phyloP scores from a whole-genome alignment of 768 basidiomycete genomes.

The Tylopilus balloui region DNA sequence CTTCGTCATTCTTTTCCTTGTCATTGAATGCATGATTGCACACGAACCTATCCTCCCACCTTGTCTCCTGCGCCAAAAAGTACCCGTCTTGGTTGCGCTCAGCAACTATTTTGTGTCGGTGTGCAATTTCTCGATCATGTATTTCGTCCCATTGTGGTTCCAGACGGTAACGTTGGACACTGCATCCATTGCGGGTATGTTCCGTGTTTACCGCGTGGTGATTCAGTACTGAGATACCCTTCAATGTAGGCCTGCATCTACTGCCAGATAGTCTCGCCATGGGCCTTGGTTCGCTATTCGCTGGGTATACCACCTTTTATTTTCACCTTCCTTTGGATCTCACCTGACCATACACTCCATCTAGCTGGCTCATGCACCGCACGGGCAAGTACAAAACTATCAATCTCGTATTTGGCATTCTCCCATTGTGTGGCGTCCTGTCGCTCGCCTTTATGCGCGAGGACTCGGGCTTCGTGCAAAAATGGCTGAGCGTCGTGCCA shows the following conservation, averaged over 20 bases:
- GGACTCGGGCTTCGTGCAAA: conserved; percentile 20
- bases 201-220: not conserved
- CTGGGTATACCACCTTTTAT: conserved; percentile 33
- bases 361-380: conserved; percentile 45
- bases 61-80: conserved; percentile 55
- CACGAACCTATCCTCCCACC: conserved; percentile 69
- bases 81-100: conserved; percentile 64
- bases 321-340: not conserved
- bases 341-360: not conserved
- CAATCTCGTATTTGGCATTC: conserved; percentile 44
- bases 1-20: conserved; percentile 50
- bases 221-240: not conserved
- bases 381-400: conserved; percentile 49
- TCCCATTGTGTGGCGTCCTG: conserved; percentile 43
- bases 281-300: conserved; percentile 47
- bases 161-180: conserved; percentile 69
- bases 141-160: conserved; percentile 79
- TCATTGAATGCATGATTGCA: conserved; percentile 57
- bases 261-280: conserved; percentile 49
- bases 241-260: conserved; percentile 40
- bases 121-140: conserved; percentile 73
- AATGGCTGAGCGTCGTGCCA: conserved; percentile 17
- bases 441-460: conserved; percentile 31
- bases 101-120: conserved; percentile 71
- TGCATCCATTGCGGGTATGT: conserved; percentile 58